Conservation (phyloP, 306 rosid species). For the Senna tora region DNA sequence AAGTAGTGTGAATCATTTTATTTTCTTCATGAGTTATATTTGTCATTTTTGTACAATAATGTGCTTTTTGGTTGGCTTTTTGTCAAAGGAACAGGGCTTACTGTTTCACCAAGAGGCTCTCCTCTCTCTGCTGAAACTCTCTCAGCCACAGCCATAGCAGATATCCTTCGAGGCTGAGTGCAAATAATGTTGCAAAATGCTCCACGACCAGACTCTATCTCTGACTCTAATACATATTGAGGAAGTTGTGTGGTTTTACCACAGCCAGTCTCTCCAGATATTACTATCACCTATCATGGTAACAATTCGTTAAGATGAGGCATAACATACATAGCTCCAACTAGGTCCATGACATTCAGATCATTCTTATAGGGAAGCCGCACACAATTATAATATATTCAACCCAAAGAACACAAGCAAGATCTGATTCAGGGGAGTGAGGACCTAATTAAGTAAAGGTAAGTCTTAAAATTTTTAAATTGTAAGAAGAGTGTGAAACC, state of each 20-base stretch:
- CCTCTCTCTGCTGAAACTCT: slow-evolving; percentile 96
- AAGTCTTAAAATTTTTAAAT: slow-evolving; percentile 22
- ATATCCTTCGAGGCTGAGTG: slow-evolving; percentile 96
- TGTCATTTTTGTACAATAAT: slow-evolving; percentile 25
- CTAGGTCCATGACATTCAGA: slow-evolving; percentile 13
- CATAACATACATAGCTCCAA: slow-evolving; percentile 18
- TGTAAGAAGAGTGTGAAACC: slow-evolving; percentile 9
- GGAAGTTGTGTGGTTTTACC: slow-evolving; percentile 99
- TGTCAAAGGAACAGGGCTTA: slow-evolving; percentile 50
- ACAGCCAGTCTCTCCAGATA: slow-evolving; percentile 99
- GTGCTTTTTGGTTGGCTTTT: slow-evolving; percentile 18
- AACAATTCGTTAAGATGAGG: slow-evolving; percentile 33
- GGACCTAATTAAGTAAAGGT: slow-evolving; percentile 14
- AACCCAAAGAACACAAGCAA: slow-evolving; percentile 23
- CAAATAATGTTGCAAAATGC: slow-evolving; percentile 88
- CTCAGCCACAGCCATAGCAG: slow-evolving; percentile 97
- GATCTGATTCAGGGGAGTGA: slow-evolving; percentile 18
- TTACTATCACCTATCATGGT: slow-evolving; percentile 60
- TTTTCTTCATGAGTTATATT: slow-evolving; percentile 32
- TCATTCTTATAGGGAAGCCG: slow-evolving; percentile 30
- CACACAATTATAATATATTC: slow-evolving; percentile 3
- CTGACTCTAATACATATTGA: slow-evolving; percentile 91
- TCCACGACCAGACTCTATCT: slow-evolving; percentile 81
- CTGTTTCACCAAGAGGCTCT: slow-evolving; percentile 93
- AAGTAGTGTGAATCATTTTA: slow-evolving; percentile 28